Conservation (phyloP, 2,329 filamentous ascomycete species). For the Aspergillus sp. region DNA sequence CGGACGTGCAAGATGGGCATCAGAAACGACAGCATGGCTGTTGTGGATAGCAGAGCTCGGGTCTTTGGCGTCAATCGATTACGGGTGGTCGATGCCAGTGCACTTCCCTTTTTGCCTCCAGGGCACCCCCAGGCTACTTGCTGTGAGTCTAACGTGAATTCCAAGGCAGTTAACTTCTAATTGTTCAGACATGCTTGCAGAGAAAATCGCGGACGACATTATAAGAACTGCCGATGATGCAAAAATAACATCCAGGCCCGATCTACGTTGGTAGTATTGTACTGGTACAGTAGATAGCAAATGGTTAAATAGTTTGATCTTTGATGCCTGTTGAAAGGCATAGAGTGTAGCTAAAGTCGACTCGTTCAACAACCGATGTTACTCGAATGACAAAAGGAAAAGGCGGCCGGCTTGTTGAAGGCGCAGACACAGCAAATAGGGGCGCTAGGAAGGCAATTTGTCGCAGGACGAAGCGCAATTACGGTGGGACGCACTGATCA, state of each 20-base stretch:
- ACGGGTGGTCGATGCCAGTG: constrained; percentile 36
- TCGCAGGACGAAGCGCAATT: too few relatives aligned
- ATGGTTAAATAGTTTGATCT: background rate
- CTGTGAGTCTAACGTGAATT: constrained; percentile 24
- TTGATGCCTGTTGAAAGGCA: background rate
- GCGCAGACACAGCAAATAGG: too few relatives aligned
- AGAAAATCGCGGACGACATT: constrained; percentile 36
- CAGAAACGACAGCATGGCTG: constrained; percentile 27
- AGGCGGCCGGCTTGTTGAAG: too few relatives aligned
- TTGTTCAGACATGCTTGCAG: constrained; percentile 34
- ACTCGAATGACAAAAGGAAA: too few relatives aligned
- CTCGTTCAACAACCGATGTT: too few relatives aligned
- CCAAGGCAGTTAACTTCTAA: background rate
- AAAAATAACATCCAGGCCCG: background rate
- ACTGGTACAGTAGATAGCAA: background rate
- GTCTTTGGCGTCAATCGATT: constrained; percentile 32
- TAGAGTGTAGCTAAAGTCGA: background rate
- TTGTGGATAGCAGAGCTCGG: constrained; percentile 31
- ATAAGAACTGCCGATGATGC: background rate
- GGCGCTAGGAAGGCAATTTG: too few relatives aligned
- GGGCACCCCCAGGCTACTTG: constrained; percentile 40
- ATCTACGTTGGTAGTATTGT: background rate
- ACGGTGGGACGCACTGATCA: too few relatives aligned
- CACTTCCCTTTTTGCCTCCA: constrained; percentile 36
- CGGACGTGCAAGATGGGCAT: constrained; percentile 41